These are phyloP conservation scores for Leersia perrieri DNA, from an alignment of 176 grass and related monocot genomes.

Conservation along the genomic window DNA sequence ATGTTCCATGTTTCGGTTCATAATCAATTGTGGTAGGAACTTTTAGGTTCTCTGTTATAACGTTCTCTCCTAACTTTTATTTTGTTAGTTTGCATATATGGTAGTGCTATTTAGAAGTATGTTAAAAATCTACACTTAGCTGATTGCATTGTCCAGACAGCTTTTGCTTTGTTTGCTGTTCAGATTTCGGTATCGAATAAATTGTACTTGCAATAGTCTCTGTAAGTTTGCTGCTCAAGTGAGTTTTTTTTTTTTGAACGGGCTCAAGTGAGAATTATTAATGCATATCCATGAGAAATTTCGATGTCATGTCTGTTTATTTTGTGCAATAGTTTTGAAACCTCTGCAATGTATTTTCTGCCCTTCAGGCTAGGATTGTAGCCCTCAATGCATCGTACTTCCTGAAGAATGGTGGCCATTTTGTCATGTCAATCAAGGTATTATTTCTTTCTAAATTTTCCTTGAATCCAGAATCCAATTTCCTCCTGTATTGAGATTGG, in stretches of 20 bases:
- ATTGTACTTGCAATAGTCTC: not conserved
- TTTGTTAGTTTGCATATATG: not conserved
- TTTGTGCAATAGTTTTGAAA: not conserved
- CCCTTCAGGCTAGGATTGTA: constrained; percentile 83
- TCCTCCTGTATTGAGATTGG: too few relatives aligned
- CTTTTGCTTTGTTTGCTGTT: not conserved
- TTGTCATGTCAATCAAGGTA: constrained; percentile 98
- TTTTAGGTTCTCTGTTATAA: not conserved
- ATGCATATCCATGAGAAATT: too few relatives aligned
- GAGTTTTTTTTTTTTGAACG: too few relatives aligned
- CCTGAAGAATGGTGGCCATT: constrained; percentile 88
- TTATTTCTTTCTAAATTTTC: not conserved
- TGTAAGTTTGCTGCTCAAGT: not conserved
- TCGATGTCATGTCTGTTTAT: too few relatives aligned
- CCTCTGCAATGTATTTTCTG: not conserved
- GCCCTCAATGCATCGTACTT: constrained; percentile 84
- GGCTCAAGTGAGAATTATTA: too few relatives aligned
- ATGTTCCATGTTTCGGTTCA: too few relatives aligned
- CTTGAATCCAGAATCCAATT: not conserved
- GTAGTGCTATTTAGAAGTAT: not conserved
- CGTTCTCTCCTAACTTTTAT: not conserved
- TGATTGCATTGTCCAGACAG: not conserved
- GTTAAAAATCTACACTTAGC: too few relatives aligned
- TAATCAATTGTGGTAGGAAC: not conserved
- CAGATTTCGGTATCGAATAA: not conserved